phyloP scores from a whole-genome alignment of 176 grass and related monocot genomes.

The Typha latifolia region DNA sequence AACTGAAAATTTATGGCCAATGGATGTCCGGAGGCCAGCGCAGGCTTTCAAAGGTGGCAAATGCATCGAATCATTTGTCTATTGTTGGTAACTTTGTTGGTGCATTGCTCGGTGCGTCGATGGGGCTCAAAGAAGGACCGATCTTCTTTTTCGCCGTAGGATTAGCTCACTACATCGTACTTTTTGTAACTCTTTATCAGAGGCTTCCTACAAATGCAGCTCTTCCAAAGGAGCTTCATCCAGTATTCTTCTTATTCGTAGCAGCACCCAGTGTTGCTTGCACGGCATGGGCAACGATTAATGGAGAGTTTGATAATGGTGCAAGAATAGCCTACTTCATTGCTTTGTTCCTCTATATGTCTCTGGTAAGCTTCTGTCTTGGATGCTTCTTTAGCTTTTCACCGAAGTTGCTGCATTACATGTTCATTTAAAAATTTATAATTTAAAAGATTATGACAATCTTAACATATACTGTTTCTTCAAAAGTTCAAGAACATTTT shows the following conservation, averaged over 20 bases:
- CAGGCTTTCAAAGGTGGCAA: constrained; percentile 77
- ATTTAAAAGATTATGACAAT: neutral
- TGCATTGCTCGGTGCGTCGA: constrained; percentile 60
- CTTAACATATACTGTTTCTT: no score
- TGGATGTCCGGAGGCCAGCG: constrained; percentile 86
- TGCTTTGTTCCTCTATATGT: constrained; percentile 84
- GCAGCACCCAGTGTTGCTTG: constrained; percentile 74
- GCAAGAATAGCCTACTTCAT: constrained; percentile 78
- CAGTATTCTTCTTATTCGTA: constrained; percentile 96
- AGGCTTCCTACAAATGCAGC: constrained; percentile 77
- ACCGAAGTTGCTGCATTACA: neutral
- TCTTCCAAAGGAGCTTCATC: constrained; percentile 91
- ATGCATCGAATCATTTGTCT: constrained; percentile 79
- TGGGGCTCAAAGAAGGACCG: constrained; percentile 72
- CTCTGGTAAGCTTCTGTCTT: constrained; percentile 45
- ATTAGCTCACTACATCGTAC: constrained; percentile 77
- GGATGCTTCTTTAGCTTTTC: neutral
- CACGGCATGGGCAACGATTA: constrained; percentile 89
- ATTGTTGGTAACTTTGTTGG: constrained; percentile 95
- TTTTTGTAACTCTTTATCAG: constrained; percentile 99
- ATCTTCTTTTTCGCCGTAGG: constrained; percentile 89
- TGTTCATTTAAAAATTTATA: neutral
- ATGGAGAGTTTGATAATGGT: constrained; percentile 53
- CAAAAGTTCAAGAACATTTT: no score
- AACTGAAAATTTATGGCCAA: constrained; percentile 97